Conservation (phyloP, 108 stramenopile species). For the Parmales sp. region DNA sequence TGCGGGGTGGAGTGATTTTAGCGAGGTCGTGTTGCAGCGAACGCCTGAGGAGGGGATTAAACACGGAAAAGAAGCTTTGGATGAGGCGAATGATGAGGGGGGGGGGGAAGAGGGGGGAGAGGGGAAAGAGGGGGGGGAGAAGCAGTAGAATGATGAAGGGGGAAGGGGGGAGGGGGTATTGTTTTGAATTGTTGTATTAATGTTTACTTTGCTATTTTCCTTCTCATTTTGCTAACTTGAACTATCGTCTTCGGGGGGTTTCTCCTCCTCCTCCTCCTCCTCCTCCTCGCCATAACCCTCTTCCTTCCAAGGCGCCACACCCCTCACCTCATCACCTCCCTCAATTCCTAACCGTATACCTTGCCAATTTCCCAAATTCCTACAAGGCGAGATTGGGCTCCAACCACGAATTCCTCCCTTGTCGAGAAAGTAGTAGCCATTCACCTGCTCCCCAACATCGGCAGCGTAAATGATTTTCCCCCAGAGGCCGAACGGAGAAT, state of each 20-base stretch:
- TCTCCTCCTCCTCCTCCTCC: neutral
- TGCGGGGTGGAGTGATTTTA: constrained; percentile 2
- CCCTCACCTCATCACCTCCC: neutral
- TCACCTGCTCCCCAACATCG: too few relatives aligned
- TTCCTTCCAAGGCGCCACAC: neutral
- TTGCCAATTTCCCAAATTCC: neutral
- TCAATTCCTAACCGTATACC: constrained; percentile 1
- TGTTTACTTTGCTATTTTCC: too few relatives aligned
- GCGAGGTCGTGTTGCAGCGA: neutral
- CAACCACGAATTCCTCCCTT: neutral
- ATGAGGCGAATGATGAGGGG: neutral
- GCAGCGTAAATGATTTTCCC: neutral
- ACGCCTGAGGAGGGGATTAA: neutral
- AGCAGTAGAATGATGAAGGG: too few relatives aligned
- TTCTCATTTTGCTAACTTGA: too few relatives aligned
- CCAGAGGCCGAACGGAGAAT: neutral
- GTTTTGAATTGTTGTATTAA: too few relatives aligned
- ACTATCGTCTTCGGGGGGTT: too few relatives aligned
- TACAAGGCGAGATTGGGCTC: neutral
- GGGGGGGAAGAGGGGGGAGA: neutral
- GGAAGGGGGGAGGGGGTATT: too few relatives aligned
- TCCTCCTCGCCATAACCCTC: neutral
- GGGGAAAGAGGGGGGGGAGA: neutral
- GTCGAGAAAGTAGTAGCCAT: neutral
- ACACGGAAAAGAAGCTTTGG: too few relatives aligned